phyloP scores from a whole-genome alignment of 2,329 filamentous ascomycete species.

The Aspergillus glaucus region DNA sequence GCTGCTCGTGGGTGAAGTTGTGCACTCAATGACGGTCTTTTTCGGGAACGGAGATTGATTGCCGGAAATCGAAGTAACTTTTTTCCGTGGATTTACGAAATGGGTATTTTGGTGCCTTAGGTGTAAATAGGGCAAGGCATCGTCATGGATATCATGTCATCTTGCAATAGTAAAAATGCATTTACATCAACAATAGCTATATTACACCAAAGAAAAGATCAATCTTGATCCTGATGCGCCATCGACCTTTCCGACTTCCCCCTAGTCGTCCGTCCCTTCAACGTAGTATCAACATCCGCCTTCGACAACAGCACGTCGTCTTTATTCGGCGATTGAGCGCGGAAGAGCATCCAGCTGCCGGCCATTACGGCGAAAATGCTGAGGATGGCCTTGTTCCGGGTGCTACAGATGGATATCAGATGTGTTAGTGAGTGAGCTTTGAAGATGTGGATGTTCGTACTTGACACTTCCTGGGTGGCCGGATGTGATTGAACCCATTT shows the following conservation, averaged over 20 bases:
- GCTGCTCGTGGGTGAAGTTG: constrained; percentile 5
- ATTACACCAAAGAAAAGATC: not conserved
- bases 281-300: not conserved
- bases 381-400: not conserved
- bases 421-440: not conserved
- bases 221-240: not conserved
- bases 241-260: not conserved
- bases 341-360: not conserved
- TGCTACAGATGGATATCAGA: not conserved
- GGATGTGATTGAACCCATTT: not conserved
- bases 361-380: not conserved
- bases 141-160: no score
- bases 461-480: not conserved
- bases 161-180: no score
- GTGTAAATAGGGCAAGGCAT: no score
- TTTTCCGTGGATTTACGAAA: constrained; percentile 25
- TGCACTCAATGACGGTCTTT: constrained; percentile 4
- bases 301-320: not conserved
- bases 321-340: not conserved
- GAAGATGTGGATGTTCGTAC: not conserved
- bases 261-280: not conserved
- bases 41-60: constrained; percentile 13
- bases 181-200: no score
- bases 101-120: no score
- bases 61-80: constrained; percentile 29